Base-by-base conservation (phyloP, 192 early-diverging fungal species). In the Backusella liffmaniae region DNA sequence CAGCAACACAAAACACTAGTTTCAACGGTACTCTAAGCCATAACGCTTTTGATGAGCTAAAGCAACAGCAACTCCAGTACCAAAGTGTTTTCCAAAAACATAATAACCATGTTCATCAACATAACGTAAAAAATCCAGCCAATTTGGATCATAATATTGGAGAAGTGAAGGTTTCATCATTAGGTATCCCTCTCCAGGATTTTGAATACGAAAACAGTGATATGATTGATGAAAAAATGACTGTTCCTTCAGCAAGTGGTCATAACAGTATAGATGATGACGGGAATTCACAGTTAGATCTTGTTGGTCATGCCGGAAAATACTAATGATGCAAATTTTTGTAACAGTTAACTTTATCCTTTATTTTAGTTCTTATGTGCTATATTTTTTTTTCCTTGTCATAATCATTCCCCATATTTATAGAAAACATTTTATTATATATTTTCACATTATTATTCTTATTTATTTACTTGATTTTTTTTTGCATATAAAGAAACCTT, bases 1-100 rank as follows among this genome's bases (percentile, higher is more conserved):
- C 56, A 23, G 36, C n/a, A 39, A 69, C 23, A 3, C 36, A 35
- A 5, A 65, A 1, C 36, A 77, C 29, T 26, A 65, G 16, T 16
- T 59, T 56, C 26, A 34, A 39, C 12, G 70, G 70, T 29, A 77
- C 70, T 36, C 32, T 77, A 42, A 77, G 70, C 23, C 70, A 72
- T 42, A 77, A 72, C 21, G 70, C 76, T 6, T 77, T 72, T 72
- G 62, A 44, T 15, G 69, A 77, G 26, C 37, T 77, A 1, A 72
- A 77, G 35, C 70, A 72, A 32, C 76, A 77, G 30, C 51, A 72
- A 41, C 30, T 73, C 6, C 72, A 73, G 21, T 73, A 73, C 3
- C 72, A 73, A 37, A 51, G 37, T 26, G 35, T 56, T 26, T 39
- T 62, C 15, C 53, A 73, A 26, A 73, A 65, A 15, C 72, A 73